phyloP scores from a whole-genome alignment of 2,329 filamentous ascomycete genomes.

The Paecilomyces variotii region DNA sequence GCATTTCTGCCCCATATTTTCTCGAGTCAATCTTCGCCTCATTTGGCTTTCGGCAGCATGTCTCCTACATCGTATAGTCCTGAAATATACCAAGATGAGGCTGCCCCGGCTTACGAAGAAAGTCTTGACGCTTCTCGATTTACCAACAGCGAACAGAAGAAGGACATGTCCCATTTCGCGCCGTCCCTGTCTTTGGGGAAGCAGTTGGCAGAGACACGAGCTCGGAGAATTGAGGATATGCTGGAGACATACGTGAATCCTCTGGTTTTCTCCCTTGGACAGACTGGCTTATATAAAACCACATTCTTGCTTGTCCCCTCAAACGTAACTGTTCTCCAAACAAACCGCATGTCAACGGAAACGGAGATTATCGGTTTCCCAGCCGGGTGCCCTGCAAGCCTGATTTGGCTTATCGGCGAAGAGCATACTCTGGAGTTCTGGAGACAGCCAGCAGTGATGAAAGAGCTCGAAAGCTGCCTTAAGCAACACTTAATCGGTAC shows the following conservation, averaged over 20 bases:
- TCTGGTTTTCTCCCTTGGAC: slow-evolving; percentile 30
- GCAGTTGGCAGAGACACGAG: slow-evolving; percentile 31
- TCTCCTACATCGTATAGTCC: background rate
- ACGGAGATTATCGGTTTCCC: slow-evolving; percentile 33
- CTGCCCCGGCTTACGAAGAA: slow-evolving; percentile 26
- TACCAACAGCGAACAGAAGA: background rate
- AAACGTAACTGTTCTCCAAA: slow-evolving; percentile 26
- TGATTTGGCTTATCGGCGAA: slow-evolving; percentile 32
- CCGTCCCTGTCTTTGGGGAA: slow-evolving; percentile 9
- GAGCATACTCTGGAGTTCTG: slow-evolving; percentile 38
- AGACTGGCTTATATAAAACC: slow-evolving; percentile 35
- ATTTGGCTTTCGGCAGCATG: background rate
- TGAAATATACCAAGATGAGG: slow-evolving; percentile 17
- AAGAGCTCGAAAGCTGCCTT: slow-evolving; percentile 30
- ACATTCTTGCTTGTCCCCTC: slow-evolving; percentile 39
- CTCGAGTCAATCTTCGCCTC: background rate
- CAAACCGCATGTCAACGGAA: slow-evolving; percentile 9
- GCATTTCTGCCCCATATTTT: background rate
- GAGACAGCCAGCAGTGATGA: slow-evolving; percentile 32
- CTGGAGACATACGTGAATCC: slow-evolving; percentile 35
- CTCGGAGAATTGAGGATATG: slow-evolving; percentile 31
- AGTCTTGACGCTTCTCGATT: slow-evolving; percentile 10
- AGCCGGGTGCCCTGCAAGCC: slow-evolving; percentile 29
- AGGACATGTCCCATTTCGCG: slow-evolving; percentile 9
- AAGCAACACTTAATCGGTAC: slow-evolving; percentile 17